Evolutionary conservation across 2,329 filamentous ascomycete genomes (phyloP).

Genomic region (Diaporthe vaccinii): DNA sequence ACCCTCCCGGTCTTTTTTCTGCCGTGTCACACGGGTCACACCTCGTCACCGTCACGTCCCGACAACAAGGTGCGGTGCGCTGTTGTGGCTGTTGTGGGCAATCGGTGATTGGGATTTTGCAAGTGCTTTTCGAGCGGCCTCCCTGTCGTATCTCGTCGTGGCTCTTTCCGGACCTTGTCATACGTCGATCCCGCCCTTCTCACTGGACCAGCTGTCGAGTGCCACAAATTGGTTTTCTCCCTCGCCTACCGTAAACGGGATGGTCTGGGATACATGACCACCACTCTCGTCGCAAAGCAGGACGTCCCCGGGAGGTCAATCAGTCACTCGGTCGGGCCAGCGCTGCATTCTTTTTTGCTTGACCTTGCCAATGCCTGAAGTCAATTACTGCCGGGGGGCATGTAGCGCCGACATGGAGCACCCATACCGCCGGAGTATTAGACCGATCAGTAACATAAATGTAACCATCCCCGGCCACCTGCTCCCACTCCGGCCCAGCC

Average conservation of each 20-base stretch:
- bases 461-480: conserved; percentile 30
- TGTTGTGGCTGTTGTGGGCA: background rate
- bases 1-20: background rate
- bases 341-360: background rate
- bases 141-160: background rate
- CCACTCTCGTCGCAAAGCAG: background rate
- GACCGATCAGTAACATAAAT: conserved; percentile 24
- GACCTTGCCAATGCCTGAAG: background rate
- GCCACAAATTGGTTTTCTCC: conserved; percentile 11
- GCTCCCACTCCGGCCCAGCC: conserved; percentile 18
- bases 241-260: conserved; percentile 20
- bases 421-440: conserved; percentile 26
- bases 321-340: conserved; percentile 5
- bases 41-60: conserved; percentile 27
- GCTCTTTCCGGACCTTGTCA: conserved; percentile 1
- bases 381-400: background rate
- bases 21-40: conserved; percentile 24
- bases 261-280: background rate
- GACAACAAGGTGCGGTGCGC: conserved; percentile 13
- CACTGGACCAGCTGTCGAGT: conserved; percentile 19
- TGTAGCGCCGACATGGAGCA: background rate
- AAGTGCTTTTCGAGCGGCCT: conserved; percentile 3
- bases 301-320: background rate
- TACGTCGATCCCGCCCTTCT: conserved; percentile 13
- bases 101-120: conserved; percentile 1